Conservation (phyloP, 2,329 filamentous ascomycete species). For the Pseudogymnoascus verrucosus region DNA sequence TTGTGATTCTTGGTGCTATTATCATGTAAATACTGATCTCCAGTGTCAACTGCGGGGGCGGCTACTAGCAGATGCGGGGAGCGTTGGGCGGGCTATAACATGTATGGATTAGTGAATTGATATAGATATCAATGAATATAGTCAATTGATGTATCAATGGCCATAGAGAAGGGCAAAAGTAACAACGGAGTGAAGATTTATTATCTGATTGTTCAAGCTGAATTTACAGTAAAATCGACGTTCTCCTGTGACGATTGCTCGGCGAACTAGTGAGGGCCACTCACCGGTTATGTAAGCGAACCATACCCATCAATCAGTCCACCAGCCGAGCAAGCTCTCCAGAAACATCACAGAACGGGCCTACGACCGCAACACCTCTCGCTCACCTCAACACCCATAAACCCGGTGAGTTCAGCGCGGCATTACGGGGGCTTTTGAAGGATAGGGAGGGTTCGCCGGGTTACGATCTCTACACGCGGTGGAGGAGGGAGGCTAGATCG, state of each 20-base stretch:
- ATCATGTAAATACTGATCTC: neutral
- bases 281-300: slow-evolving; percentile 6
- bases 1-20: neutral
- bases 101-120: neutral
- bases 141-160: neutral
- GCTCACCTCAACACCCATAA: neutral
- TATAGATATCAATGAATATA: neutral
- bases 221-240: neutral
- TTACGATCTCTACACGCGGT: slow-evolving; percentile 4
- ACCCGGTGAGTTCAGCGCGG: neutral
- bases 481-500: slow-evolving; percentile 1
- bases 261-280: neutral
- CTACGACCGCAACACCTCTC: neutral
- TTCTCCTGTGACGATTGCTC: neutral
- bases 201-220: neutral
- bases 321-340: slow-evolving; percentile 7
- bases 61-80: neutral
- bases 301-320: slow-evolving; percentile 7
- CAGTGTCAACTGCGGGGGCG: slow-evolving; percentile 4
- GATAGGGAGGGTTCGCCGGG: neutral
- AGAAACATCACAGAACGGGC: slow-evolving; percentile 7
- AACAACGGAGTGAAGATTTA: neutral
- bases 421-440: slow-evolving; percentile 2
- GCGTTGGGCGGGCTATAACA: neutral
- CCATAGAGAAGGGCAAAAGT: neutral